A percentile compares a stretch with the other conserved stretches of the same genome.
phyloP scores from a whole-genome alignment of 2,329 filamentous ascomycete species.

The Arthrobotrys pseudoclavata region DNA sequence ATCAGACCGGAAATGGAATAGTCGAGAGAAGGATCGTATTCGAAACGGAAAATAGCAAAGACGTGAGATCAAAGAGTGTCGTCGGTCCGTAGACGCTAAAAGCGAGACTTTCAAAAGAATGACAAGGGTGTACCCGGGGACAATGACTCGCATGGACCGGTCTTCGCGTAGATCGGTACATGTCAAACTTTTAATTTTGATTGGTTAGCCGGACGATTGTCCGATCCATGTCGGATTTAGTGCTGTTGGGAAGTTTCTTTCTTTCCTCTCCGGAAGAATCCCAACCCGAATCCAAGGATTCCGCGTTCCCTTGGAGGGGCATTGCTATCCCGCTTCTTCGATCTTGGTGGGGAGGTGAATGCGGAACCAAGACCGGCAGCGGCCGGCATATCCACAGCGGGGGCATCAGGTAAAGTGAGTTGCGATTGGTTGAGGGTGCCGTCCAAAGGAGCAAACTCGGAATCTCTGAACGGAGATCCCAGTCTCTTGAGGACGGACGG shows the following conservation, averaged over 20 bases:
- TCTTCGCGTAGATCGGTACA: conserved; percentile 52
- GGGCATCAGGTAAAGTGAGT: conserved; percentile 43
- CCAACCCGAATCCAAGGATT: conserved; percentile 58
- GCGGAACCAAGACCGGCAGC: conserved; percentile 52
- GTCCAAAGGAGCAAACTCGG: conserved; percentile 55
- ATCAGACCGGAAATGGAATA: conserved; percentile 46
- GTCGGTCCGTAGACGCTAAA: conserved; percentile 50
- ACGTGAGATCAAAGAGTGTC: conserved; percentile 47
- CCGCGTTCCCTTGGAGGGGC: conserved; percentile 55
- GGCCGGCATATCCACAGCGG: conserved; percentile 34
- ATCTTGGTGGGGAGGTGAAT: conserved; percentile 57
- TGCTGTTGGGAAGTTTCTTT: conserved; percentile 58
- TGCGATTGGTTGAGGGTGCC: conserved; percentile 51
- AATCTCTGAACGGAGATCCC: conserved; percentile 57
- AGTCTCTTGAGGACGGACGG: conserved; percentile 56
- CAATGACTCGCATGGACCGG: conserved; percentile 41
- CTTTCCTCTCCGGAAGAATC: conserved; percentile 58
- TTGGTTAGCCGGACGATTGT: conserved; percentile 43
- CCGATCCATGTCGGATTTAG: conserved; percentile 40
- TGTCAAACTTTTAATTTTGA: conserved; percentile 36
- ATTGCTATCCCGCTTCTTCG: conserved; percentile 50
- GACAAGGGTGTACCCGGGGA: conserved; percentile 48
- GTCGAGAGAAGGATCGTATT: conserved; percentile 44
- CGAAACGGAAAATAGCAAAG: conserved; percentile 36
- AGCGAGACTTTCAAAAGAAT: conserved; percentile 42